Base-by-base conservation (phyloP, 2,329 filamentous ascomycete genomes). In the Calonectria leucothoes region DNA sequence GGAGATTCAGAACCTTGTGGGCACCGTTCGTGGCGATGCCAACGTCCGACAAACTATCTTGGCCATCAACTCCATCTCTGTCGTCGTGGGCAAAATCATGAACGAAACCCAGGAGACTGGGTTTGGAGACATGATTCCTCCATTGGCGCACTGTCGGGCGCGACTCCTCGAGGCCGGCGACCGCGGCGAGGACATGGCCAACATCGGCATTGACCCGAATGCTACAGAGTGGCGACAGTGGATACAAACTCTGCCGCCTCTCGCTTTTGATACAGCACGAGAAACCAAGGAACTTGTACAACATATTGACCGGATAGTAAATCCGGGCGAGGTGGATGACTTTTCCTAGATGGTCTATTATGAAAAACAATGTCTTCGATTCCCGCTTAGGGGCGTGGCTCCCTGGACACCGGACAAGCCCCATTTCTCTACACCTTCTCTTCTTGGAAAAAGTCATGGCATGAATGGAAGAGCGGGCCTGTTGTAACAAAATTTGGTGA, bases 261-360 rank as follows among this genome's bases (percentile, higher is more conserved):
- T 97, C 77, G 94, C 94, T n/a, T 97, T 97, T 84, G 94, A 95
- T 84, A 93, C 96, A 81, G 95, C 94, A 8, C 89, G 94, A 73
- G 94, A 95, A 84, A 94, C 93, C 66, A 97, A 96, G 87, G 94
- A 94, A 82, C 86, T 95, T 73, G 83, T 84, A 29, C 85, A 88
- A 76, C 82, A 82, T n/a, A 82, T 88, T 14, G 86, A 85, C 69
- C 82, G 82, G 77, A 76, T 87, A 68, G 82, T 81, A 31, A 75
- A 70, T 59, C 70, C 77, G 37, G 71, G 76, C 66, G 83, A 83
- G 31, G 81, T 78, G 65, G 86, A 89, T 74, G 88, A 89, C 74
- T 89, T 89, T 83, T 87, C 87, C 69, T 88, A 81, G 85, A 49
- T 64, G 31, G 37, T 25, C 65, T 61, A 37, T 67, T 20, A 45